A percentile compares a stretch with the other conserved stretches of the same genome.
Conservation (phyloP, 805 yeast genomes). For the Lachancea sp. region DNA sequence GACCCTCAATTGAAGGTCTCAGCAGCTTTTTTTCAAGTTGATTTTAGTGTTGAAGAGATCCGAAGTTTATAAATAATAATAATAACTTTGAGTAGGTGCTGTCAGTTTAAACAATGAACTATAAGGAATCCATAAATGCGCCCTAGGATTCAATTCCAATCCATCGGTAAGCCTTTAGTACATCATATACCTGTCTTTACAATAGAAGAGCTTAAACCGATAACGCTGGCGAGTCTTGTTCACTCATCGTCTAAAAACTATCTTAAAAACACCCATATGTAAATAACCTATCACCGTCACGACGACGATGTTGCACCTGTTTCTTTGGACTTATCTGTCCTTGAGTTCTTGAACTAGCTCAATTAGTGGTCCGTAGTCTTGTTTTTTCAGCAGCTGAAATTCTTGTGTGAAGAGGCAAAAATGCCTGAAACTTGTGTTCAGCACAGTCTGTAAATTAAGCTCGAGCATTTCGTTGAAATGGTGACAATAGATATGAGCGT, state of each 20-base stretch:
- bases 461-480: conserved; percentile 95
- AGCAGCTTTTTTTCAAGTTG: background rate
- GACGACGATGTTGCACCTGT: background rate
- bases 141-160: too few species aligned
- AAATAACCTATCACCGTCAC: background rate
- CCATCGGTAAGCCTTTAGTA: too few species aligned
- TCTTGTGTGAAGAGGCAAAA: conserved; percentile 83
- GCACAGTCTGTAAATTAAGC: conserved; percentile 83
- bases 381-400: conserved; percentile 65
- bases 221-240: background rate
- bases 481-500: conserved; percentile 96
- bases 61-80: too few species aligned
- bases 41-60: background rate
- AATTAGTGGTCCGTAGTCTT: conserved; percentile 88
- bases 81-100: too few species aligned
- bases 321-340: conserved; percentile 18
- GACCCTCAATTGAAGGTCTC: background rate
- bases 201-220: too few species aligned
- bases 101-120: too few species aligned
- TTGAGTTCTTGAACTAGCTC: conserved; percentile 58
- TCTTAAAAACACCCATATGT: background rate
- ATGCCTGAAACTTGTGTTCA: conserved; percentile 91
- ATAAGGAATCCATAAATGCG: too few species aligned
- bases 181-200: too few species aligned
- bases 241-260: background rate